Conservation (phyloP, 1,284 basidiomycete genomes). For the Trichosporon coremiiforme region DNA sequence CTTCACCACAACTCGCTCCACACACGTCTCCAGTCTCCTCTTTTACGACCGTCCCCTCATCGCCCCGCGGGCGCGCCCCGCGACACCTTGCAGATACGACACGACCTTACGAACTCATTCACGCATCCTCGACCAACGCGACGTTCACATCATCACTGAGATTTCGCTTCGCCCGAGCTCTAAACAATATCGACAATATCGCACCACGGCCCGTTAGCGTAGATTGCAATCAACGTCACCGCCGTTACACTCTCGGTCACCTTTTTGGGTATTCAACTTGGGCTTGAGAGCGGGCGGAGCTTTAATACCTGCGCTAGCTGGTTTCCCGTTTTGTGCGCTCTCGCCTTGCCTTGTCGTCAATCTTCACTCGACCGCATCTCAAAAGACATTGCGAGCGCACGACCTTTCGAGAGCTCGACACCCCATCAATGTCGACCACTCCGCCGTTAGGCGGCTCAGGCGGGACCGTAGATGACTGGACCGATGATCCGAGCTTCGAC, state of each 20-base stretch:
- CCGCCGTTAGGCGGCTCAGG: slow-evolving; percentile 14
- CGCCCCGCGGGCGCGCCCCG: background rate
- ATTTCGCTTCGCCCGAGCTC: background rate
- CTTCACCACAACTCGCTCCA: no score
- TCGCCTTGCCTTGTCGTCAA: background rate
- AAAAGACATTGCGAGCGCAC: no score
- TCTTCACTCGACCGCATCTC: no score
- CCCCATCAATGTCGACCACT: background rate
- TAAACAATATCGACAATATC: slow-evolving; percentile 16
- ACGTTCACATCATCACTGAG: background rate
- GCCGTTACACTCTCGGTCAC: slow-evolving; percentile 14
- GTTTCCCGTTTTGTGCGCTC: background rate
- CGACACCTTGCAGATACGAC: background rate
- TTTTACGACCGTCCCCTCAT: background rate
- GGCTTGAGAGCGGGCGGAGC: background rate
- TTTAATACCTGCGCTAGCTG: background rate
- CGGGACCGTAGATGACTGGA: slow-evolving; percentile 46
- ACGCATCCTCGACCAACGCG: background rate
- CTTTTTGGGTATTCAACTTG: background rate
- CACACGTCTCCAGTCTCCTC: background rate
- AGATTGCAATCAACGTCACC: slow-evolving; percentile 12
- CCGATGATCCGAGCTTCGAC: slow-evolving; percentile 50
- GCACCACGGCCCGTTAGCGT: slow-evolving; percentile 12
- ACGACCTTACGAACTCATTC: background rate
- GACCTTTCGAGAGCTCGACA: background rate